Evolutionary conservation across 164 flowering plant genomes (phyloP).

Genomic region (Vitis amurensis): DNA sequence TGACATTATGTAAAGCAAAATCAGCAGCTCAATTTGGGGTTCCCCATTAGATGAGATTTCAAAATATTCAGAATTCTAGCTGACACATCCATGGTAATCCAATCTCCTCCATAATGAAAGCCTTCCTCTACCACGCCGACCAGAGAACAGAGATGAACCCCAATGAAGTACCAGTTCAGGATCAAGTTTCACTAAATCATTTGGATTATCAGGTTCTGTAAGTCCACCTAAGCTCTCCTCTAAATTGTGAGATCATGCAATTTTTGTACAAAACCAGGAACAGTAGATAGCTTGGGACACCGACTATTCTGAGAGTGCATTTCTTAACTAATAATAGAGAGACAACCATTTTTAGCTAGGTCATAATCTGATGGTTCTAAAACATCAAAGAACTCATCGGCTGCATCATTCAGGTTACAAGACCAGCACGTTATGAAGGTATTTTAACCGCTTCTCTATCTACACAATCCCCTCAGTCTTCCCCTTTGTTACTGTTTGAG

Average conservation of each 20-base stretch:
- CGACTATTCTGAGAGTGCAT: conserved; percentile 20
- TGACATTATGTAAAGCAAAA: too few relatives aligned
- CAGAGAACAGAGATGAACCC: conserved; percentile 54
- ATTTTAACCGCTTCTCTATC: conserved; percentile 19
- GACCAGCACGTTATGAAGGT: conserved; percentile 29
- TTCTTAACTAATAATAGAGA: conserved; percentile 26
- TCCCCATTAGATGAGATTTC: too few relatives aligned
- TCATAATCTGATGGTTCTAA: conserved; percentile 38
- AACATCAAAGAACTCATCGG: conserved; percentile 62
- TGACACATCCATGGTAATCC: too few relatives aligned
- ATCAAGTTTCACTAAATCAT: conserved; percentile 80
- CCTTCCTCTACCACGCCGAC: conserved; percentile 62
- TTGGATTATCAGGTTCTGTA: conserved; percentile 76
- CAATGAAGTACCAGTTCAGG: conserved; percentile 61
- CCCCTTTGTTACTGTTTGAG: conserved; percentile 15
- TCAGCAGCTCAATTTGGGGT: too few relatives aligned
- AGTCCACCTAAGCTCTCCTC: conserved; percentile 45
- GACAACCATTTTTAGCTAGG: conserved; percentile 35
- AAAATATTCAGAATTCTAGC: too few relatives aligned
- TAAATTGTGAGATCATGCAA: conserved; percentile 35
- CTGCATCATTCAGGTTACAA: conserved; percentile 35
- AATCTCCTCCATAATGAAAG: too few relatives aligned
- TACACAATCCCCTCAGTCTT: conserved; percentile 9
- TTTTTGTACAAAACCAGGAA: conserved; percentile 39
- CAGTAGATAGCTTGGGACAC: conserved; percentile 28